A percentile compares a stretch with the other conserved stretches of the same genome.
These are phyloP conservation scores for barrel medic (Medicago truncatula) DNA, from an alignment of 306 rosid genomes.

Conservation along the genomic window DNA sequence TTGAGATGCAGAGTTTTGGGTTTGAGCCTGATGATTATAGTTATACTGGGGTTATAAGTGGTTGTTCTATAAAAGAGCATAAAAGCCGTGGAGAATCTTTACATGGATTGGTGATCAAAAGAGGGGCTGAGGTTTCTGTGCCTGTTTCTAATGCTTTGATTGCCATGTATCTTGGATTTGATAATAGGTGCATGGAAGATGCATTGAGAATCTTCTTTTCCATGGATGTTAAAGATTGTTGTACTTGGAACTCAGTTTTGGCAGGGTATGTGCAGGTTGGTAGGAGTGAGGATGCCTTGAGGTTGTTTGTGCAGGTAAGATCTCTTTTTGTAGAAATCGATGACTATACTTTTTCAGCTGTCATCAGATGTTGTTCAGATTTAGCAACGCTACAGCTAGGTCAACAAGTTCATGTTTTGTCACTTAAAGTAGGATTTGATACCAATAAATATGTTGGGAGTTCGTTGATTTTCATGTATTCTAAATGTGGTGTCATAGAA, in stretches of 20 bases:
- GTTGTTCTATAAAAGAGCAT: constrained; percentile 56
- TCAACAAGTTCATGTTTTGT: constrained; percentile 69
- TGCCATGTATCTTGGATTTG: constrained; percentile 73
- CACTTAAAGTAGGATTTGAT: constrained; percentile 60
- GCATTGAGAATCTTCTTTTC: constrained; percentile 60
- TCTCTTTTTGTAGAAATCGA: constrained; percentile 55
- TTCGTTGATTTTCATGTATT: constrained; percentile 86
- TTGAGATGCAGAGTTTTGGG: constrained; percentile 67
- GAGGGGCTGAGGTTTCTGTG: constrained; percentile 64
- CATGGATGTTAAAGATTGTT: constrained; percentile 65
- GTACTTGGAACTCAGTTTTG: constrained; percentile 83
- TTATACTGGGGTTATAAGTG: constrained; percentile 67
- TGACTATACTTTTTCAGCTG: constrained; percentile 72
- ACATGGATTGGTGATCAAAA: constrained; percentile 75
- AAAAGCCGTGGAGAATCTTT: constrained; percentile 57
- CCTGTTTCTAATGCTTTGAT: constrained; percentile 79
- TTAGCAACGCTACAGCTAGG: constrained; percentile 80
- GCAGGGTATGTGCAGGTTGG: constrained; percentile 77
- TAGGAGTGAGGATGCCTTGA: constrained; percentile 74
- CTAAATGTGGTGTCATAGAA: constrained; percentile 86
- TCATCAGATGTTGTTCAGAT: constrained; percentile 75
- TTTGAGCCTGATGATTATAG: constrained; percentile 76
- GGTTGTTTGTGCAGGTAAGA: constrained; percentile 62
- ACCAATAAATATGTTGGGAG: constrained; percentile 71
- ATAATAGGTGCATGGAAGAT: constrained; percentile 59